phyloP scores from a whole-genome alignment of 768 basidiomycete genomes.

The Panaeolus papilionaceus region DNA sequence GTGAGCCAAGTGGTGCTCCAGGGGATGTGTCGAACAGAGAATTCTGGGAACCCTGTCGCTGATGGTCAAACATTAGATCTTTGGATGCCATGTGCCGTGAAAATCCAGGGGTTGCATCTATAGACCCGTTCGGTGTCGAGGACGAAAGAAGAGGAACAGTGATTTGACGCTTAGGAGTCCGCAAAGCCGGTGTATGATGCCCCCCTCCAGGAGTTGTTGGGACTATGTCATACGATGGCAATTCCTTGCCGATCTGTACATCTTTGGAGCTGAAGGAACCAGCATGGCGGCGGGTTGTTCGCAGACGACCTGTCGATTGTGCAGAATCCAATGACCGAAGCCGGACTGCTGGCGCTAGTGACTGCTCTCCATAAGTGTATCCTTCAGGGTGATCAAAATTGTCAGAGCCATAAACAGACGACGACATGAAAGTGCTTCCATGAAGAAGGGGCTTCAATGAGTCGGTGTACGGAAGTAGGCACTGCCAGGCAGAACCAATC shows the following conservation, averaged over 20 bases:
- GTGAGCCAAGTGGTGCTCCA: constrained; percentile 50
- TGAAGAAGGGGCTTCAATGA: constrained; percentile 69
- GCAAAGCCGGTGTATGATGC: constrained; percentile 46
- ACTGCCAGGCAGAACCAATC: constrained; percentile 84
- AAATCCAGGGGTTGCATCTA: constrained; percentile 5
- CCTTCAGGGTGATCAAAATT: constrained; percentile 15
- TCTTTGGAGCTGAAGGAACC: constrained; percentile 97
- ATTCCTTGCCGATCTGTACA: constrained; percentile 83
- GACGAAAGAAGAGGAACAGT: constrained; percentile 22
- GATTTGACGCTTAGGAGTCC: constrained; percentile 57
- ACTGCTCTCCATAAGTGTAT: constrained; percentile 15
- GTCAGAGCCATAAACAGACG: constrained; percentile 20
- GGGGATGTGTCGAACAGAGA: constrained; percentile 34
- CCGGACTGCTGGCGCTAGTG: constrained; percentile 33
- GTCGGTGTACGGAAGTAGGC: constrained; percentile 73
- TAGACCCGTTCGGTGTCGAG: constrained; percentile 19
- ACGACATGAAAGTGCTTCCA: constrained; percentile 34
- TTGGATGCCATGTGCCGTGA: constrained; percentile 27
- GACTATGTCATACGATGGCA: constrained; percentile 68
- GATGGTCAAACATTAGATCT: constrained; percentile 35
- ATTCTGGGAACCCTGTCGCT: constrained; percentile 47
- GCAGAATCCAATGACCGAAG: constrained; percentile 34
- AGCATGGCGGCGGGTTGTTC: constrained; percentile 79
- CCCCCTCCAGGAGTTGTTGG: constrained; percentile 44
- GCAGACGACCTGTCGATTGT: constrained; percentile 42